Evolutionary conservation across 1,284 basidiomycete genomes (phyloP).

Genomic region (Tetrapyrgos nigripes): DNA sequence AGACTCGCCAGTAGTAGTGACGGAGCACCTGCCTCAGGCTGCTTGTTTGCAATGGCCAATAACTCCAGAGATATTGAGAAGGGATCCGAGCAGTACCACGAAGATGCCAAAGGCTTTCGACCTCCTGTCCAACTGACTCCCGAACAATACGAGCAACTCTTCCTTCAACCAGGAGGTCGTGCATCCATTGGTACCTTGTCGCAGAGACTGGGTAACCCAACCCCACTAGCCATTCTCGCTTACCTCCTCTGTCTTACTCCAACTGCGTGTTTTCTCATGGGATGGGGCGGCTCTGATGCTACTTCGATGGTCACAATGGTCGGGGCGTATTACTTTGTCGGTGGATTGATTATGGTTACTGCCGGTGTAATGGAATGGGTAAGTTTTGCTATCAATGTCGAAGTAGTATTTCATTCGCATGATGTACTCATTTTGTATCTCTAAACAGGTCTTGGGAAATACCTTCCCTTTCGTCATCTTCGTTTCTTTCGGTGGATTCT

Average conservation of each 20-base stretch:
- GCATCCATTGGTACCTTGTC: conserved; percentile 1
- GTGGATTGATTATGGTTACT: conserved; percentile 24
- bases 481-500: conserved; percentile 26
- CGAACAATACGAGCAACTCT: conserved; percentile 25
- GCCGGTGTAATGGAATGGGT: conserved; percentile 30
- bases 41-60: too few species aligned
- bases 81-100: background rate
- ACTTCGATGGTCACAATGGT: conserved; percentile 18
- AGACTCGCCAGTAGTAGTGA: too few species aligned
- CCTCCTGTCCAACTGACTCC: conserved; percentile 16
- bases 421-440: background rate
- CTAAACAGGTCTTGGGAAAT: conserved; percentile 24
- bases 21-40: too few species aligned
- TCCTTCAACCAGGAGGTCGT: conserved; percentile 22
- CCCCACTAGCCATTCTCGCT: conserved; percentile 23
- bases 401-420: conserved; percentile 4
- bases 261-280: conserved; percentile 22
- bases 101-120: background rate
- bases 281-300: conserved; percentile 20
- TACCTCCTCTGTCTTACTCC: conserved; percentile 23
- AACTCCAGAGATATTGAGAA: conserved; percentile 2
- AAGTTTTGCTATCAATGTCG: background rate
- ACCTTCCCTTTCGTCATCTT: conserved; percentile 28
- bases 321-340: conserved; percentile 25
- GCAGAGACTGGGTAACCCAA: conserved; percentile 24